A percentile compares a stretch with the other conserved stretches of the same genome.
phyloP scores from a whole-genome alignment of 2,329 filamentous ascomycete genomes.

The Scytalidium sp. region DNA sequence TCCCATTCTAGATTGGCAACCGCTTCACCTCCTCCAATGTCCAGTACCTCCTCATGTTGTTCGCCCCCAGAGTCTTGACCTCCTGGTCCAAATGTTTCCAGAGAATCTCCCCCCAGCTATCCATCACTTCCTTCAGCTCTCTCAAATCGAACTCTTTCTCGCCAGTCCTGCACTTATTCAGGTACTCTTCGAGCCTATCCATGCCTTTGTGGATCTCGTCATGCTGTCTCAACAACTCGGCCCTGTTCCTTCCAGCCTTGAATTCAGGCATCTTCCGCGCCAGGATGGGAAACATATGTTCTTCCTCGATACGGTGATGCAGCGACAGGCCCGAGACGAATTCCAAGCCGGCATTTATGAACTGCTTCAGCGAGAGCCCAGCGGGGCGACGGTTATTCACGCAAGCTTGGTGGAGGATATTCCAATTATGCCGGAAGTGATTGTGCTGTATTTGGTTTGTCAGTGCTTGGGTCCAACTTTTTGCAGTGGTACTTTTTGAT shows the following conservation, averaged over 20 bases:
- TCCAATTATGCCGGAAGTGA: slow-evolving; percentile 75
- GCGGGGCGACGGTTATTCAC: slow-evolving; percentile 54
- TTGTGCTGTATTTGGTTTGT: slow-evolving; percentile 53
- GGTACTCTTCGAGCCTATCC: slow-evolving; percentile 63
- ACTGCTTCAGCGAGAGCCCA: slow-evolving; percentile 64
- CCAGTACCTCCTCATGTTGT: slow-evolving; percentile 88
- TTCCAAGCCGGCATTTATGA: slow-evolving; percentile 64
- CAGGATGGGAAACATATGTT: slow-evolving; percentile 74
- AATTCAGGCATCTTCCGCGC: slow-evolving; percentile 80
- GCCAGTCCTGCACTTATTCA: slow-evolving; percentile 58
- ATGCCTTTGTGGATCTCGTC: slow-evolving; percentile 74
- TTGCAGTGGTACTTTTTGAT: background rate
- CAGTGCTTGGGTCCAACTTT: background rate
- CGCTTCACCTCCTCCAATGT: slow-evolving; percentile 68
- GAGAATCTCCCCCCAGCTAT: slow-evolving; percentile 73
- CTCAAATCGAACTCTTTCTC: slow-evolving; percentile 56
- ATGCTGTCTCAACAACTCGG: slow-evolving; percentile 72
- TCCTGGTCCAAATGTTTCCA: slow-evolving; percentile 85
- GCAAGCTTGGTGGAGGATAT: slow-evolving; percentile 64
- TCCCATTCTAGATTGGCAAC: slow-evolving; percentile 61
- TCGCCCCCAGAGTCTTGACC: slow-evolving; percentile 72
- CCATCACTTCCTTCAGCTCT: slow-evolving; percentile 69
- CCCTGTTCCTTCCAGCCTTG: slow-evolving; percentile 42
- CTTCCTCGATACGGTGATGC: slow-evolving; percentile 84
- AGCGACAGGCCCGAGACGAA: slow-evolving; percentile 68